Percentiles rank a stretch among this genome's conserved stretches.
Conservation (phyloP, 257 asterid genomes). For the Thymus quinquecostatus region DNA sequence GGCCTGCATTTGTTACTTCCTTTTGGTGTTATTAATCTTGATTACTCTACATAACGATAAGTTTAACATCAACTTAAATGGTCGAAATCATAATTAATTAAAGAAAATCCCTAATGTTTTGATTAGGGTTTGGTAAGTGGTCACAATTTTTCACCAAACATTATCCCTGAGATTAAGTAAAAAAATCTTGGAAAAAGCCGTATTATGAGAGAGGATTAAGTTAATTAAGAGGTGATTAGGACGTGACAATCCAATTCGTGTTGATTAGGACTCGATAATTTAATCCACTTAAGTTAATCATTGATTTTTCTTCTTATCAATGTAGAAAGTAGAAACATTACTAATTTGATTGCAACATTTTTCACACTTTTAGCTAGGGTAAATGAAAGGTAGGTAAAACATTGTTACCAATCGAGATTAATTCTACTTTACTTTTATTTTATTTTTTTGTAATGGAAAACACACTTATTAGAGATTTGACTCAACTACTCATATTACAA, state of each 20-base stretch:
- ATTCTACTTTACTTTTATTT: too few species aligned
- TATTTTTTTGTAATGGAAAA: too few species aligned
- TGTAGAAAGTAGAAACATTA: neutral
- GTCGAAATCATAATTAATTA: constrained; percentile 21
- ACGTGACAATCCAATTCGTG: constrained; percentile 26
- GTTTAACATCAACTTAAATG: neutral
- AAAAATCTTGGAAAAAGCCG: neutral
- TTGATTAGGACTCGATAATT: constrained; percentile 23
- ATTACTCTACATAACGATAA: constrained; percentile 20
- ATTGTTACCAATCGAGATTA: neutral
- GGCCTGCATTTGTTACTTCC: constrained; percentile 31
- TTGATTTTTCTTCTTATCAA: constrained; percentile 10
- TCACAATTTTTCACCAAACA: constrained; percentile 40
- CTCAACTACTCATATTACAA: too few species aligned
- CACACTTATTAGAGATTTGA: too few species aligned
- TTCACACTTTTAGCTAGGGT: neutral
- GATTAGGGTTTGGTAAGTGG: constrained; percentile 35
- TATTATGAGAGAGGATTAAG: constrained; percentile 33
- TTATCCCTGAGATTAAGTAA: constrained; percentile 26
- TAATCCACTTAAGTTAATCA: neutral
- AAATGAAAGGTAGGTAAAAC: neutral
- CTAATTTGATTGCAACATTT: neutral
- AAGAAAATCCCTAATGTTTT: neutral
- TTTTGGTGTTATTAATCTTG: neutral
- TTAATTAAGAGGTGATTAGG: constrained; percentile 32